Evolutionary conservation across 2,329 filamentous ascomycete species (phyloP).

Genomic region (Aspergillus fumigatus): DNA sequence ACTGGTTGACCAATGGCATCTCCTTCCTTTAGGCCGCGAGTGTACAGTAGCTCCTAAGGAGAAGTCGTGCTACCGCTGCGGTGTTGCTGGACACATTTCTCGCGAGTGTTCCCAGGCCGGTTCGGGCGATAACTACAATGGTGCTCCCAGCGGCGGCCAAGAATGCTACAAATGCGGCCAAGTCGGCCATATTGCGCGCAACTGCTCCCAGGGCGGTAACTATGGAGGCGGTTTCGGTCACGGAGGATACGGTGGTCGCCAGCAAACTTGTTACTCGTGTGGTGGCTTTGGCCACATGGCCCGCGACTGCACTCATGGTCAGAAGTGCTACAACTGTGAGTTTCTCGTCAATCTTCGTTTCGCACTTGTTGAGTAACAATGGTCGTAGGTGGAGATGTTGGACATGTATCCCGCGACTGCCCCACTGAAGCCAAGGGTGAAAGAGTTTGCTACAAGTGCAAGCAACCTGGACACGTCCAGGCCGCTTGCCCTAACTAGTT

Average conservation of each 20-base stretch:
- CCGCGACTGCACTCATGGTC: conserved; percentile 96
- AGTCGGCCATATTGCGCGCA: conserved; percentile 87
- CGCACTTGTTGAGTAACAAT: conserved; percentile 1
- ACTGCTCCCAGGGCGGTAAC: conserved; percentile 49
- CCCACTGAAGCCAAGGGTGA: conserved; percentile 84
- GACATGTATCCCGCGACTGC: conserved; percentile 94
- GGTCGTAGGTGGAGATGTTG: conserved; percentile 68
- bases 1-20: conserved; percentile 1
- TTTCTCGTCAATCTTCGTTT: background rate
- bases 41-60: conserved; percentile 87
- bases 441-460: conserved; percentile 98
- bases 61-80: conserved; percentile 63
- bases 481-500: conserved; percentile 80
- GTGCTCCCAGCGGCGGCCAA: conserved; percentile 49
- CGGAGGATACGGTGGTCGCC: conserved; percentile 49
- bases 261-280: conserved; percentile 97
- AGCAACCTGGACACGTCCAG: conserved; percentile 85
- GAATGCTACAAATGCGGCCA: conserved; percentile 99
- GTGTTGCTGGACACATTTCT: conserved; percentile 82
- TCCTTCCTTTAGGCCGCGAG: conserved; percentile 64
- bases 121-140: conserved; percentile 43
- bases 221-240: conserved; percentile 45
- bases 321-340: conserved; percentile 99
- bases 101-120: conserved; percentile 61
- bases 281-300: conserved; percentile 97